Base-by-base conservation (phyloP, 768 basidiomycete genomes). In the Trametes sanguinea region DNA sequence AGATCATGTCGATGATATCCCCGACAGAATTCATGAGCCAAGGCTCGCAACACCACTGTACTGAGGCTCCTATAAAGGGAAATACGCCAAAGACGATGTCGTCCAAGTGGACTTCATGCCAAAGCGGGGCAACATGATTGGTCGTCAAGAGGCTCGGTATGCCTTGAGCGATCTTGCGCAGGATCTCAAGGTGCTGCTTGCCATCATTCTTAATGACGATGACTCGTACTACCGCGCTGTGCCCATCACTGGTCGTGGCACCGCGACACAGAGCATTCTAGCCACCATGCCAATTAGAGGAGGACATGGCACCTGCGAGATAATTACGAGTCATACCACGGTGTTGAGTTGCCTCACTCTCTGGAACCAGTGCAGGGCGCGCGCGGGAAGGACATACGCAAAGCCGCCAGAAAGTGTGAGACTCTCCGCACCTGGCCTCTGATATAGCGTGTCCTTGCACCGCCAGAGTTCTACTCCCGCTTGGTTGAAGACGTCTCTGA, bases 101-200 rank as follows among this genome's bases (percentile, higher is more conserved):
- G 3, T 45, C 44, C 2, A 45, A 45, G 3, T 45, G 44, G 2
- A 45, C 44, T n/a, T 45, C 44, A 8, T 10, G 45, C 45, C 45
- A 59, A 66, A 74, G 62, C 2, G 72, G 74, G 44, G 74, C 63
- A n/a, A 58, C 50, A 29, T 75, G 72, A 50, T 73, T 74, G 30
- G 67, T 67, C 54, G 52, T 59, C 7, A 46, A 10, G 11, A 46
- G 10, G 61, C 64, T 46, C 4, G 62, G 54, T 17, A 51, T 17
- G 0, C 69, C 69, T 10, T 57, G 65, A n/a, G 65, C 64, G 40
- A 73, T 30, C 48, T 61, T 67, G 17, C 67, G 52, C 4, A 73
- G 59, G 54, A 73, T 67, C 8, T 66, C 57, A 9, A 73, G 62
- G 14, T 54, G 54, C 14, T 45, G 22, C 30, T n/a, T 39, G 40